Conservation (phyloP, 139 green algal species). For the Chlamydomonas applanata region DNA sequence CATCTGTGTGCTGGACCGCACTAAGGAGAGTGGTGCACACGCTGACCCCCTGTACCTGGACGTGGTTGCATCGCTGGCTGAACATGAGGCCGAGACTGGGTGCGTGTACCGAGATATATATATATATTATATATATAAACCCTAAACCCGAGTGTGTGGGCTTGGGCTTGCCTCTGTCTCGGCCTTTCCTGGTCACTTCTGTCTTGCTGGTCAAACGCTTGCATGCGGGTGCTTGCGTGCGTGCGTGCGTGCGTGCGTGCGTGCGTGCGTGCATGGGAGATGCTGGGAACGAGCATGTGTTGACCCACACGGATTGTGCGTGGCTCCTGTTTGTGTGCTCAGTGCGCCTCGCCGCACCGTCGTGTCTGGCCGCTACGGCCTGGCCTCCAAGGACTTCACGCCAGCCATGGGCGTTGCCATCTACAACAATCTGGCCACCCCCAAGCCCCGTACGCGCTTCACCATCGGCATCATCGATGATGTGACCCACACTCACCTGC, state of each 20-base stretch:
- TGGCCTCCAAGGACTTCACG: slow-evolving; percentile 64
- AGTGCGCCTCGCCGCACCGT: slow-evolving; percentile 21
- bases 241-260: too few species aligned
- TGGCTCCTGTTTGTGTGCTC: neutral
- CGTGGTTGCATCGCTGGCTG: neutral
- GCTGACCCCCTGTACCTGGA: slow-evolving; percentile 30
- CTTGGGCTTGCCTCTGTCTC: too few species aligned
- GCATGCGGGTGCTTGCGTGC: too few species aligned
- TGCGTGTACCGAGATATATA: too few species aligned
- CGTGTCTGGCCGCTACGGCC: slow-evolving; percentile 54
- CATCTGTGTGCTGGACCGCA: slow-evolving; percentile 52
- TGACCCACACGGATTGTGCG: too few species aligned
- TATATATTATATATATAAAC: too few species aligned
- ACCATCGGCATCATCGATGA: slow-evolving; percentile 49
- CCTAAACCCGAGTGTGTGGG: too few species aligned
- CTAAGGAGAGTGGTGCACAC: slow-evolving; percentile 48
- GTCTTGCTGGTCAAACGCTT: too few species aligned
- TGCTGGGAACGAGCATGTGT: too few species aligned
- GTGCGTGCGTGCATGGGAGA: too few species aligned
- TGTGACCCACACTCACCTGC: slow-evolving; percentile 44
- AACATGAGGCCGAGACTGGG: neutral
- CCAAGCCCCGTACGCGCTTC: slow-evolving; percentile 32
- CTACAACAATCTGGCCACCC: slow-evolving; percentile 46
- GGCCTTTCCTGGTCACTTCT: too few species aligned
- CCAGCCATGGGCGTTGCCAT: slow-evolving; percentile 48